These are phyloP conservation scores for Penicillium sp. DNA, from an alignment of 2,329 filamentous ascomycete species.

Conservation along the genomic window DNA sequence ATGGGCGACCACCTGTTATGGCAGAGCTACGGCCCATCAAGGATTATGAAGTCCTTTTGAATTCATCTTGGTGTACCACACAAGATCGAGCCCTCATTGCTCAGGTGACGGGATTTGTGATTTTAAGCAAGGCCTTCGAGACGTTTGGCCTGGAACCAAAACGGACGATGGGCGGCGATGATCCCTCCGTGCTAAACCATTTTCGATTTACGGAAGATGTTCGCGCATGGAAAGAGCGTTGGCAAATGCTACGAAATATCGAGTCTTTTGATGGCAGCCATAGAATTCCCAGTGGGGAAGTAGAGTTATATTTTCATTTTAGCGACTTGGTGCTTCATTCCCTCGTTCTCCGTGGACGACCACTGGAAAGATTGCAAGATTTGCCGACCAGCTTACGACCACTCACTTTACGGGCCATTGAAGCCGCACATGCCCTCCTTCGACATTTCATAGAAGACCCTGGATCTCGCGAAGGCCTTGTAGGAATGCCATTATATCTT, in stretches of 20 bases:
- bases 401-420: constrained; percentile 26
- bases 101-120: constrained; percentile 50
- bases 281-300: not conserved
- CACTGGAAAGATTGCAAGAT: constrained; percentile 3
- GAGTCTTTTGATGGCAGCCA: constrained; percentile 14
- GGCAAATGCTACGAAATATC: constrained; percentile 28
- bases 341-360: not conserved
- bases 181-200: constrained; percentile 36
- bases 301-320: constrained; percentile 4
- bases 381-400: constrained; percentile 4
- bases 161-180: constrained; percentile 41
- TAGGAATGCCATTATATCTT: constrained; percentile 30
- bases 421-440: constrained; percentile 29
- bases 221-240: constrained; percentile 37
- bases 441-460: constrained; percentile 35
- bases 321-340: not conserved
- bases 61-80: constrained; percentile 43
- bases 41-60: constrained; percentile 41
- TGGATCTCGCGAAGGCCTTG: constrained; percentile 34
- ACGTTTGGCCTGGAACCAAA: constrained; percentile 50
- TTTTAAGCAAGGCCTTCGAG: constrained; percentile 46
- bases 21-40: constrained; percentile 50
- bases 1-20: constrained; percentile 50
- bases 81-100: constrained; percentile 49
- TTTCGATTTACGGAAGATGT: constrained; percentile 36